Percentiles rank a stretch among this genome's conserved stretches.
These are phyloP conservation scores for Penicillium chermesinum DNA, from an alignment of 495 filamentous ascomycete genomes.

Conservation along the genomic window DNA sequence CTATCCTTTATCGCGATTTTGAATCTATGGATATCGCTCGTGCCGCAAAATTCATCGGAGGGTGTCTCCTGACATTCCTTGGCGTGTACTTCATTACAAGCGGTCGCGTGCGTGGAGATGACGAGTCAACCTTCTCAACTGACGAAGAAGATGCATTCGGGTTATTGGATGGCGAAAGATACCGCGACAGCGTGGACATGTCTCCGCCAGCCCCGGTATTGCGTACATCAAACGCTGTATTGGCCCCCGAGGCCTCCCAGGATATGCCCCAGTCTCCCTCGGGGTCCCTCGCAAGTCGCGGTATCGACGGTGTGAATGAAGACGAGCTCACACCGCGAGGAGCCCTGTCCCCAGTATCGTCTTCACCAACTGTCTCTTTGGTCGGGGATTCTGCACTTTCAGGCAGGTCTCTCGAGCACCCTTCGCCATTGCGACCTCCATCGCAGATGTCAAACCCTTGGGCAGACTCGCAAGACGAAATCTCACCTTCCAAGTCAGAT, in stretches of 20 bases:
- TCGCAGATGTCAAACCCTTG: constrained; percentile 42
- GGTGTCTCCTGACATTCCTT: constrained; percentile 84
- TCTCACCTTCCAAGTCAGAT: constrained; percentile 18
- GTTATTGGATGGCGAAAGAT: constrained; percentile 39
- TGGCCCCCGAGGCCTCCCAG: constrained; percentile 14
- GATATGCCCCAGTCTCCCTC: constrained; percentile 23
- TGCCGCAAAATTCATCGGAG: constrained; percentile 78
- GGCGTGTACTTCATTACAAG: constrained; percentile 93
- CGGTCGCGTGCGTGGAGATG: constrained; percentile 40
- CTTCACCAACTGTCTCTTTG: constrained; percentile 33
- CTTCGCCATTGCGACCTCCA: constrained; percentile 29
- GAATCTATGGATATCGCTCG: constrained; percentile 65
- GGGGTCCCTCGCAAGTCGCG: constrained; percentile 32
- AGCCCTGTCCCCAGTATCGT: constrained; percentile 29
- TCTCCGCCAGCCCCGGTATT: constrained; percentile 23
- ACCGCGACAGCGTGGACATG: constrained; percentile 35
- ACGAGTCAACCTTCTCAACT: constrained; percentile 42
- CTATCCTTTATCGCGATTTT: constrained; percentile 90
- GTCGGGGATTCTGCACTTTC: constrained; percentile 26
- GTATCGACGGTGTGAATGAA: constrained; percentile 33
- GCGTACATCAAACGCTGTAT: constrained; percentile 15
- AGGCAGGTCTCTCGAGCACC: constrained; percentile 24
- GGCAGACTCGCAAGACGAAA: constrained; percentile 25
- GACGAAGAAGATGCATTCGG: constrained; percentile 48
- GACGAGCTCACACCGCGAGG: constrained; percentile 30